These are phyloP conservation scores for Skeletonema costatum DNA, from an alignment of 108 stramenopile species.

Conservation along the genomic window DNA sequence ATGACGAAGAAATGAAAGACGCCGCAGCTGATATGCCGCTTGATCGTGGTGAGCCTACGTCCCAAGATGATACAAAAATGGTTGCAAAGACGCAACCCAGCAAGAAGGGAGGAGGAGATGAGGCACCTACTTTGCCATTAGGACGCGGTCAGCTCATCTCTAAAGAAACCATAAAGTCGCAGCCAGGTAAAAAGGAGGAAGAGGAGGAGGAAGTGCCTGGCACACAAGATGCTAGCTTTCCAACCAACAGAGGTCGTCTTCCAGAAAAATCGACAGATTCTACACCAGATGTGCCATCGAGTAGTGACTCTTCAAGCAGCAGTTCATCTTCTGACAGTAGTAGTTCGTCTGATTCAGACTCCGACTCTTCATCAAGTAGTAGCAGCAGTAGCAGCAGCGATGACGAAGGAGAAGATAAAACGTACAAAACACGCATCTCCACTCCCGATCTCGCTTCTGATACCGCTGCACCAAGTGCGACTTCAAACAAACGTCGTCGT, in stretches of 20 bases:
- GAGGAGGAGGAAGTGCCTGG: not conserved
- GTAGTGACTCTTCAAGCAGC: not conserved
- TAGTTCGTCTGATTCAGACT: not conserved
- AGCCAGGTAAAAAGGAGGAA: not conserved
- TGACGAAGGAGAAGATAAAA: not conserved
- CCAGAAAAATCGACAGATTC: not conserved
- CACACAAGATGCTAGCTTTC: not conserved
- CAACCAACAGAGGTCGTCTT: not conserved
- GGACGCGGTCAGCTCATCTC: not conserved
- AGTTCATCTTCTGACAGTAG: not conserved
- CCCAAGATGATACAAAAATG: not conserved
- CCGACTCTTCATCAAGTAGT: not conserved
- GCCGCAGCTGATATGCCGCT: not conserved
- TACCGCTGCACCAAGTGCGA: not conserved
- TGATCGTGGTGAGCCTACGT: not conserved
- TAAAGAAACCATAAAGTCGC: not conserved
- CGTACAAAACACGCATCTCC: not conserved
- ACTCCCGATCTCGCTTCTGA: not conserved
- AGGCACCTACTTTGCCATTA: not conserved
- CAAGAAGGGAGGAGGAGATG: not conserved
- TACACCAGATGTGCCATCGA: not conserved
- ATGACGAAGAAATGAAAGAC: constrained; percentile 2
- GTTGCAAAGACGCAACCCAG: not conserved
- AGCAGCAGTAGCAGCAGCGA: not conserved
- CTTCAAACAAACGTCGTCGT: constrained; percentile 17